Evolutionary conservation across 768 basidiomycete genomes (phyloP), one percentile per base, ranked within the genome.

Genomic region (Tylopilus plumbeoviolaceoides): DNA sequence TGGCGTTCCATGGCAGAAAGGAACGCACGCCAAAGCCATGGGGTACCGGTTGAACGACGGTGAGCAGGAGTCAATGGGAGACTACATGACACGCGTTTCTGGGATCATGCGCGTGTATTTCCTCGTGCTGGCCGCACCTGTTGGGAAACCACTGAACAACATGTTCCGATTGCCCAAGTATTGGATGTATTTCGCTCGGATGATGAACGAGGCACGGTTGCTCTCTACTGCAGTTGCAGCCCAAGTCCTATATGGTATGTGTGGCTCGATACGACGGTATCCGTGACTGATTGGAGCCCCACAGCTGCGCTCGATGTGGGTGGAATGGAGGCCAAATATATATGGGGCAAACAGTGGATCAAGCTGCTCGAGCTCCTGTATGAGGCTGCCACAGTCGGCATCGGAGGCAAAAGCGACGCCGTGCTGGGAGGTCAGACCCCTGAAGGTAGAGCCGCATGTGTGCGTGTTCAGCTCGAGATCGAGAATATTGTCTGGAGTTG

Each of bases 51-150:
- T 73, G 44, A 75, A 60, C 63, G 70, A 59, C 25, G 59, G 61
- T 2, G 63, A 75, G 27, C 72, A 79, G 46, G 92, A 95, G 68
- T 70, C 74, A 3, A 62, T 70, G 20, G 70, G 78, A 38, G 86
- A 90, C 33, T 86, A 88, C 61, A 75, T 78, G 10, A 75, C 72
- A 33, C 82, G 95, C 21, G 73, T 94, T 44, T 73, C 82, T 28
- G 92, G 92, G 9, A 78, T 91, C 30, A 81, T 94, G 80, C 81
- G 94, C 28, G 83, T 98, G 21, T 98, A 95, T 72, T 91, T 91
- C 65, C 75, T 83, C 18, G 79, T 95, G 44, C 65, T 93, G 56
- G 50, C 57, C 15, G 59, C 69, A 4, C 71, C 71, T 6, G 69
- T 72, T 2, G 78, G 14, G 57, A 87, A 52, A 69, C 81, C 49